A percentile compares a stretch with the other conserved stretches of the same genome.
phyloP scores from a whole-genome alignment of 345 rosid genomes.

The Syzygium oleosum region DNA sequence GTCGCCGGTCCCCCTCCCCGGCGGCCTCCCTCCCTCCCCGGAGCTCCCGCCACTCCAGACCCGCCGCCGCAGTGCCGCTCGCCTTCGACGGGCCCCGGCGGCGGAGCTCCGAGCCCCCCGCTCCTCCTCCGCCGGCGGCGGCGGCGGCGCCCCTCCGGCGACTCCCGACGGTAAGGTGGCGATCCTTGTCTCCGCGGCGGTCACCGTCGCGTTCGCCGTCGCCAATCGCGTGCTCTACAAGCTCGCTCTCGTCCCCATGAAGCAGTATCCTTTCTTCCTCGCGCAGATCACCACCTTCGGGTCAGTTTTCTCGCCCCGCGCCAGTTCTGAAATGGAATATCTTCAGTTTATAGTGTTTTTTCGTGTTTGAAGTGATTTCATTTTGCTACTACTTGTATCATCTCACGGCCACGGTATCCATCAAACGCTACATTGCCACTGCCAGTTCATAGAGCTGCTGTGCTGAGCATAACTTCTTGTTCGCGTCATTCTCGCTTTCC shows the following conservation, averaged over 20 bases:
- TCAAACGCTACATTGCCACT: not conserved
- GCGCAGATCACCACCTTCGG: slow-evolving; percentile 89
- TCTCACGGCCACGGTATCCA: not conserved
- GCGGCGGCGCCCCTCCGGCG: not conserved
- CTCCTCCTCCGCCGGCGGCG: not conserved
- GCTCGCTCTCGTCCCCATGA: slow-evolving; percentile 94
- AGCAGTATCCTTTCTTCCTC: slow-evolving; percentile 71
- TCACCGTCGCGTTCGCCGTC: slow-evolving; percentile 42
- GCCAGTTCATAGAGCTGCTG: not conserved
- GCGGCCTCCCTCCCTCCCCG: not conserved
- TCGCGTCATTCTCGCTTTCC: not conserved
- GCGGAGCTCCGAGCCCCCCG: not conserved
- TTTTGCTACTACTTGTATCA: not conserved
- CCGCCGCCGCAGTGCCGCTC: not conserved
- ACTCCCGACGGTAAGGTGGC: slow-evolving; percentile 14
- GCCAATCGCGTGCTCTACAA: slow-evolving; percentile 91
- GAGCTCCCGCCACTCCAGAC: not conserved
- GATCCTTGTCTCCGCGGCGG: slow-evolving; percentile 30
- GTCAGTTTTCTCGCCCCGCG: slow-evolving; percentile 7
- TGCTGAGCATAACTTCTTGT: not conserved
- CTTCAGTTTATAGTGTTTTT: not conserved
- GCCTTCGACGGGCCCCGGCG: not conserved
- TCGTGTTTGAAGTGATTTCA: not conserved
- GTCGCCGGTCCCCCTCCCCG: not conserved
- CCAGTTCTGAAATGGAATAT: not conserved